These are phyloP conservation scores for Auxenochlorella protothecoides DNA, from an alignment of 139 green algal genomes.

Conservation along the genomic window DNA sequence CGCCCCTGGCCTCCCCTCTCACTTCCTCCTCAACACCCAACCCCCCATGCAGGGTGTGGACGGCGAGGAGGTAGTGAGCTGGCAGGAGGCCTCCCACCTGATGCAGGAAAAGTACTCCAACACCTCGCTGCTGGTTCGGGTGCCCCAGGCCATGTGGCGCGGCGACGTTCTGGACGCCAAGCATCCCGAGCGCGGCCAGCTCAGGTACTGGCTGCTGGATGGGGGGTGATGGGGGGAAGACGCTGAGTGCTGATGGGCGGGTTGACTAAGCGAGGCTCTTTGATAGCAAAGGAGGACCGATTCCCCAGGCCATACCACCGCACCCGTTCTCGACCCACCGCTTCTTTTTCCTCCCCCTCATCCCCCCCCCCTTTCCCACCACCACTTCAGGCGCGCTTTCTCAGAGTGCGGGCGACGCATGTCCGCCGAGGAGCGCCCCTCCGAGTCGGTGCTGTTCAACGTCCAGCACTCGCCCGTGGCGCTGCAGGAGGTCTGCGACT, in stretches of 20 bases:
- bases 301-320: too few relatives aligned
- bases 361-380: too few relatives aligned
- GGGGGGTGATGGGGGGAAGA: too few relatives aligned
- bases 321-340: too few relatives aligned
- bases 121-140: neutral
- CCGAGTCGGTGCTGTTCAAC: constrained; percentile 20
- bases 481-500: constrained; percentile 25
- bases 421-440: neutral
- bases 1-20: too few relatives aligned
- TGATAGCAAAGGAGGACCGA: too few relatives aligned
- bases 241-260: too few relatives aligned
- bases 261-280: too few relatives aligned
- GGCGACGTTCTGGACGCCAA: constrained; percentile 4
- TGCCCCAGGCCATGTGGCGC: constrained; percentile 10
- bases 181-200: constrained; percentile 5
- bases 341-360: too few relatives aligned
- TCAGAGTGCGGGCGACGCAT: neutral
- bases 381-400: neutral
- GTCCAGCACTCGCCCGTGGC: constrained; percentile 3
- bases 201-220: neutral
- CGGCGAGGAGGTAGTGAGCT: neutral
- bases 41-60: neutral
- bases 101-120: neutral
- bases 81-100: neutral
- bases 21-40: too few relatives aligned